phyloP scores from a whole-genome alignment of 2,329 filamentous ascomycete genomes.

The Penicillium sp. region DNA sequence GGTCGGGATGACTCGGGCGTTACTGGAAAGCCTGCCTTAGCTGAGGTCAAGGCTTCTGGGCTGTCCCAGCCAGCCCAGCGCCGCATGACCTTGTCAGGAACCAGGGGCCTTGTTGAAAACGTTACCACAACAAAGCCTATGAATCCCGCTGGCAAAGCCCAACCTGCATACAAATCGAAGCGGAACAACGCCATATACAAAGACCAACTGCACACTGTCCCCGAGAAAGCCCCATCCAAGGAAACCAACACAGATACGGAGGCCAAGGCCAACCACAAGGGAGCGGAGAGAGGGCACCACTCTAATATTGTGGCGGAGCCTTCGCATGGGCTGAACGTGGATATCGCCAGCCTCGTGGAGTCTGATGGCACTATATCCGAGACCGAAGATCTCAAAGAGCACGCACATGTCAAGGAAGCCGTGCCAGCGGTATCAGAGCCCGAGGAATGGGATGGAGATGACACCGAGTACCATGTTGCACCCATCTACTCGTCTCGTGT shows the following conservation, averaged over 20 bases:
- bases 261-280: slow-evolving; percentile 7
- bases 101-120: slow-evolving; percentile 41
- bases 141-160: slow-evolving; percentile 34
- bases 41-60: slow-evolving; percentile 14
- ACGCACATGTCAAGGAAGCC: slow-evolving; percentile 19
- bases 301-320: slow-evolving; percentile 7
- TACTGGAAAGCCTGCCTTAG: slow-evolving; percentile 47
- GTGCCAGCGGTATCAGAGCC: slow-evolving; percentile 47
- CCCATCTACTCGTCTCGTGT: slow-evolving; percentile 73
- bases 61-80: slow-evolving; percentile 61
- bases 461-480: slow-evolving; percentile 70
- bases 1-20: slow-evolving; percentile 59
- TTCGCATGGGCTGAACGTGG: not conserved
- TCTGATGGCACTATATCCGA: slow-evolving; percentile 20
- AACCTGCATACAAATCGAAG: slow-evolving; percentile 44
- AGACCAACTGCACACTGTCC: slow-evolving; percentile 44
- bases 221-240: slow-evolving; percentile 34
- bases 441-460: slow-evolving; percentile 75
- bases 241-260: slow-evolving; percentile 23
- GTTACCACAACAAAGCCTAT: slow-evolving; percentile 30
- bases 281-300: slow-evolving; percentile 4
- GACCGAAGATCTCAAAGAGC: slow-evolving; percentile 13
- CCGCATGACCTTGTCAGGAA: slow-evolving; percentile 44
- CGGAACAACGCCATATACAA: slow-evolving; percentile 56
- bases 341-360: slow-evolving; percentile 8